Evolutionary conservation across 768 basidiomycete species (phyloP).

Genomic region (Obba rivulosa): DNA sequence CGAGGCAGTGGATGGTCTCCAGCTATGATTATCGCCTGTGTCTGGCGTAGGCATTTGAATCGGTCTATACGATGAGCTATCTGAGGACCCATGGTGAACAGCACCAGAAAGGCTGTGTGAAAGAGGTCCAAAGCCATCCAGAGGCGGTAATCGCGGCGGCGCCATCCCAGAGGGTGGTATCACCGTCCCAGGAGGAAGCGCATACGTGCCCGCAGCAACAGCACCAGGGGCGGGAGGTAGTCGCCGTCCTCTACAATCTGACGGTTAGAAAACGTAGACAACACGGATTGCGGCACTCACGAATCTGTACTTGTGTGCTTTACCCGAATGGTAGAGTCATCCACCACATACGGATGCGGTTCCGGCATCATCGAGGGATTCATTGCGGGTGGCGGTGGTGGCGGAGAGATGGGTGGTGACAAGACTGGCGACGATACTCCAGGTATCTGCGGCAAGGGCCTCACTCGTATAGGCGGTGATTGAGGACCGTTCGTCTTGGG

Average conservation of each 20-base stretch:
- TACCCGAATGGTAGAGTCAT: slow-evolving; percentile 6
- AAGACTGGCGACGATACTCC: slow-evolving; percentile 10
- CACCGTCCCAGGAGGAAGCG: slow-evolving; percentile 3
- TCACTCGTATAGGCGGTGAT: slow-evolving; percentile 17
- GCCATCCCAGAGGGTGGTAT: slow-evolving; percentile 11
- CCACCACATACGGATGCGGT: slow-evolving; percentile 10
- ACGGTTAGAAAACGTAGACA: background rate
- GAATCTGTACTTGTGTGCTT: slow-evolving; percentile 17
- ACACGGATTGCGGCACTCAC: slow-evolving; percentile 8
- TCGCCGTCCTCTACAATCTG: slow-evolving; percentile 10
- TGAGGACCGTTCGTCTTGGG: slow-evolving; percentile 10
- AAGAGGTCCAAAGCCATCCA: slow-evolving; percentile 11
- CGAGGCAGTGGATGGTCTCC: slow-evolving; percentile 3
- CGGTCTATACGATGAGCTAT: slow-evolving; percentile 7
- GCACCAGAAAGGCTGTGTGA: slow-evolving; percentile 6
- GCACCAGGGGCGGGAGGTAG: slow-evolving; percentile 12
- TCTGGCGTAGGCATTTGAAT: slow-evolving; percentile 20
- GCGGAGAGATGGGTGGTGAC: slow-evolving; percentile 8
- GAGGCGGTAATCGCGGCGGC: slow-evolving; percentile 7
- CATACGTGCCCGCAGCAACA: background rate
- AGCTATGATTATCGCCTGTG: slow-evolving; percentile 3
- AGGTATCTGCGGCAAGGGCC: slow-evolving; percentile 24
- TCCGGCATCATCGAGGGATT: slow-evolving; percentile 13
- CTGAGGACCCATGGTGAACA: slow-evolving; percentile 12
- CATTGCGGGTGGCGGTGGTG: slow-evolving; percentile 15